phyloP scores from a whole-genome alignment of 73 alveolate species.

The Symbiodinium pilosum region DNA sequence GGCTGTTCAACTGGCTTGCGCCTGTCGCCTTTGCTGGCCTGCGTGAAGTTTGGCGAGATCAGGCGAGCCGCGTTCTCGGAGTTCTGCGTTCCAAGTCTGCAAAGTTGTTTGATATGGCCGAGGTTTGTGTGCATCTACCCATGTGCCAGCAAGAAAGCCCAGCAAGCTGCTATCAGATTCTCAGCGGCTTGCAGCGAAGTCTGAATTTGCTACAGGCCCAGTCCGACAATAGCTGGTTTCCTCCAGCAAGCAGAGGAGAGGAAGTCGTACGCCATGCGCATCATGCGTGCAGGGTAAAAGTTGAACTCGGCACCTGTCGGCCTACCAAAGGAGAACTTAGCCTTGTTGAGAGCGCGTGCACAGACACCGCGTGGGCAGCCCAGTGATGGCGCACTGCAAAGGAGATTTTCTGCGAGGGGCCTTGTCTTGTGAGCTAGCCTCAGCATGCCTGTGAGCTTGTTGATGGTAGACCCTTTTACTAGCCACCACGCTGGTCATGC shows the following conservation, averaged over 20 bases:
- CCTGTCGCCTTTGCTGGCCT: not conserved
- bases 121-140: not conserved
- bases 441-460: not conserved
- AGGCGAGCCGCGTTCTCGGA: not conserved
- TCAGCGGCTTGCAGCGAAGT: not conserved
- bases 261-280: too few relatives aligned
- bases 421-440: not conserved
- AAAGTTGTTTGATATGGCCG: not conserved
- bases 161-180: not conserved
- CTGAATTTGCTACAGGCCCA: not conserved
- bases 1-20: not conserved
- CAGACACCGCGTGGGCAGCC: not conserved
- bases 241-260: slow-evolving; percentile 65
- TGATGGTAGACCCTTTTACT: too few relatives aligned
- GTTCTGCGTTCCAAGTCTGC: not conserved
- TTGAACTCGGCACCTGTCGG: too few relatives aligned
- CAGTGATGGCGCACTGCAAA: not conserved
- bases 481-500: too few relatives aligned
- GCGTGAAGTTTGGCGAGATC: not conserved
- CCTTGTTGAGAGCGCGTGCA: not conserved
- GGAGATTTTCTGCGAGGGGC: not conserved
- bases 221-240: slow-evolving; percentile 56
- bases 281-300: too few relatives aligned
- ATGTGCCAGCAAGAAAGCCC: not conserved
- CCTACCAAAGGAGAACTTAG: not conserved